Conservation (phyloP, 2,329 filamentous ascomycete genomes). For the Helotiales sp. region DNA sequence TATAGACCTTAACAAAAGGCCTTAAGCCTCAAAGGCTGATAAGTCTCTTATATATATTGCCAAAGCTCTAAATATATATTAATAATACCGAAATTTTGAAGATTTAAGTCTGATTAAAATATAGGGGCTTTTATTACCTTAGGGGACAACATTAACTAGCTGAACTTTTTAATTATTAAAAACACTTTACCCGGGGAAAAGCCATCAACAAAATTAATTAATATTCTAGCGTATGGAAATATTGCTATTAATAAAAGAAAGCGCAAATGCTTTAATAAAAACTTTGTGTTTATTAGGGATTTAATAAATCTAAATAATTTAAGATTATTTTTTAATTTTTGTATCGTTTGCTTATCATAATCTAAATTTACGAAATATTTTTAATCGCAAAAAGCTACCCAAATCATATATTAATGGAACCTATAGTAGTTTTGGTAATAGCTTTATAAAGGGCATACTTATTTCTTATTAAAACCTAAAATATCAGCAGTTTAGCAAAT, state of each 20-base stretch:
- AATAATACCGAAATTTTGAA: slow-evolving; percentile 24
- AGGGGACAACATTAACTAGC: too few relatives aligned
- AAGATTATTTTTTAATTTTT: slow-evolving; percentile 26
- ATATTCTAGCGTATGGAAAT: slow-evolving; percentile 15
- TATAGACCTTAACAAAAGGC: slow-evolving; percentile 14
- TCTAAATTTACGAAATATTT: slow-evolving; percentile 26
- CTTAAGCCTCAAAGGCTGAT: slow-evolving; percentile 22
- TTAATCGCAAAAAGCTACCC: slow-evolving; percentile 17
- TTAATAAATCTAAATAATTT: slow-evolving; percentile 24
- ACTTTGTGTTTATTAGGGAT: slow-evolving; percentile 22
- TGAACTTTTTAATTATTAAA: too few relatives aligned
- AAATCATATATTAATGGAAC: slow-evolving; percentile 17
- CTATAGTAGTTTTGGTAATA: slow-evolving; percentile 22
- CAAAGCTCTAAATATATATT: slow-evolving; percentile 23
- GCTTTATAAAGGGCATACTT: too few relatives aligned
- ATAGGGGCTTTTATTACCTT: too few relatives aligned
- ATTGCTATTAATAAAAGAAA: slow-evolving; percentile 13
- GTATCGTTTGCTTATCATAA: slow-evolving; percentile 26
- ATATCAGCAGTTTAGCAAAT: slow-evolving; percentile 15
- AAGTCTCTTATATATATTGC: slow-evolving; percentile 23
- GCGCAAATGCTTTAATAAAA: slow-evolving; percentile 24
- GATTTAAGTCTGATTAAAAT: too few relatives aligned
- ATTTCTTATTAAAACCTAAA: slow-evolving; percentile 19
- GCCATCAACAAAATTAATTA: slow-evolving; percentile 10
- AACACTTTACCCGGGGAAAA: too few relatives aligned